Percentiles rank a stretch among this genome's conserved stretches.
These are phyloP conservation scores for Thielaviopsis cerberus DNA, from an alignment of 2,329 filamentous ascomycete genomes.

Conservation along the genomic window DNA sequence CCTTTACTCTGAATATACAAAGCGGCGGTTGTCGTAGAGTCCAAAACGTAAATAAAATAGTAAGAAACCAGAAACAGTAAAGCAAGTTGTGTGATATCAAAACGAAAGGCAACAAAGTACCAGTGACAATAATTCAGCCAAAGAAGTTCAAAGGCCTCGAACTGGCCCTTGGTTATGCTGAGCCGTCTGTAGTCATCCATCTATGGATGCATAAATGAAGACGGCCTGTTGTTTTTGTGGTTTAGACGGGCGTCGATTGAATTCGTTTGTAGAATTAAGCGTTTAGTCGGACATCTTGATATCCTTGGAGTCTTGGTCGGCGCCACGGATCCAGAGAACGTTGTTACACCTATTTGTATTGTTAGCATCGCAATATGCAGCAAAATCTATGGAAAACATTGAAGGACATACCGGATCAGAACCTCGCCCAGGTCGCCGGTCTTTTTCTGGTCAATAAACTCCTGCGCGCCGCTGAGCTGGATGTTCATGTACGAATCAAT, in stretches of 20 bases:
- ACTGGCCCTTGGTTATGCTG: background rate
- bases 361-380: conserved; percentile 12
- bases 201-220: background rate
- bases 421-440: conserved; percentile 77
- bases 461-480: conserved; percentile 75
- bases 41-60: background rate
- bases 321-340: conserved; percentile 72
- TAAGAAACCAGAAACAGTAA: conserved; percentile 7
- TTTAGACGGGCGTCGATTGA: background rate
- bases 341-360: conserved; percentile 59
- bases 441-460: conserved; percentile 76
- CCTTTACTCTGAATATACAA: conserved; percentile 3
- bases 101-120: background rate
- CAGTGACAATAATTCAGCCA: background rate
- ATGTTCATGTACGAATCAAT: conserved; percentile 99
- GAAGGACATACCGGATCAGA: conserved; percentile 53
- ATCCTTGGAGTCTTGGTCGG: conserved; percentile 28
- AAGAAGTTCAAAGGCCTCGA: background rate
- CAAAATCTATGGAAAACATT: background rate
- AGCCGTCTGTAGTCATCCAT: background rate
- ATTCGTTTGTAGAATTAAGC: background rate
- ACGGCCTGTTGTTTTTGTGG: background rate
- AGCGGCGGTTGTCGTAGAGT: background rate
- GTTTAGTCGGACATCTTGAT: conserved; percentile 38
- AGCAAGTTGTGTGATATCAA: conserved; percentile 10